Conservation (phyloP, 1,284 basidiomycete genomes). For the Spongiforma sp. region DNA sequence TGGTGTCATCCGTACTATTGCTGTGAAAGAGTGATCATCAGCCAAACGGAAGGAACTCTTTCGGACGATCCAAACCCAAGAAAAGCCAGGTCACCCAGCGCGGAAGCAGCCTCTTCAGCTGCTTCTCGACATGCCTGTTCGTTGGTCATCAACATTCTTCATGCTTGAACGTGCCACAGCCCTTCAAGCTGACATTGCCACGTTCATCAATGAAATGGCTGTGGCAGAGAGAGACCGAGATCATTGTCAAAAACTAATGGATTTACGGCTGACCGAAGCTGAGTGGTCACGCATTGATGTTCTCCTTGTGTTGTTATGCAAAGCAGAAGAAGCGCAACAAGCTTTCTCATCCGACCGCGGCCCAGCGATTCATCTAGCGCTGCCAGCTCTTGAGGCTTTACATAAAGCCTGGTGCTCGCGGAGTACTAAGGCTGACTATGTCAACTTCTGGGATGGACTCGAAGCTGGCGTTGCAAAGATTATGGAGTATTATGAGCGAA, state of each 20-base stretch:
- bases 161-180: not conserved
- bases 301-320: constrained; percentile 3
- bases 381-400: constrained; percentile 30
- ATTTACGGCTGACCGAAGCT: not conserved
- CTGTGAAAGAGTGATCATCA: not conserved
- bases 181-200: not conserved
- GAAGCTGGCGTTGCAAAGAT: too few species aligned
- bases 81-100: not conserved
- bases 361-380: constrained; percentile 7
- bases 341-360: constrained; percentile 3
- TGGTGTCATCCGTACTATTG: not conserved
- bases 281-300: not conserved
- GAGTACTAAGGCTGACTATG: too few species aligned
- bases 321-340: constrained; percentile 10
- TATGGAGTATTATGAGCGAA: too few species aligned
- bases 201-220: not conserved
- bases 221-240: not conserved
- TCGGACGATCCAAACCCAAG: not conserved
- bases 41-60: not conserved
- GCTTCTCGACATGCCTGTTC: not conserved
- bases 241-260: not conserved
- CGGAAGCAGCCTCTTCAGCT: not conserved
- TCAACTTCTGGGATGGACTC: too few species aligned
- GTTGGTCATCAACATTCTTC: not conserved
- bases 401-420: too few species aligned